phyloP scores from a whole-genome alignment of 176 grass and related monocot genomes.

The Oryza longistaminata region DNA sequence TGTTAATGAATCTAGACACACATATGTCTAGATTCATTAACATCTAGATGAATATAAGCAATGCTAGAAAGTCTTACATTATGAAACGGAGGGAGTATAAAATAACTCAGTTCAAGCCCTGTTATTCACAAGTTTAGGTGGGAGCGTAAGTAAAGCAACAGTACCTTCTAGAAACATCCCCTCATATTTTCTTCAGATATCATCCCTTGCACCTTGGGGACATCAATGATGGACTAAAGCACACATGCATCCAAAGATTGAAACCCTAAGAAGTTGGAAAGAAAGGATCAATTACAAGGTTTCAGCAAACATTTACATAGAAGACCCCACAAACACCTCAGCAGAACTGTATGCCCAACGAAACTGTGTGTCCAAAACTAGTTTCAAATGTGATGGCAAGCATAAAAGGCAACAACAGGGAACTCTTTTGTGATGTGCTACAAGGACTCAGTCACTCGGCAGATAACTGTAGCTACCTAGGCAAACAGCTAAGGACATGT shows the following conservation, averaged over 20 bases:
- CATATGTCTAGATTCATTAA: no score
- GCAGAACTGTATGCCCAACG: conserved; percentile 35
- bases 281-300: conserved; percentile 28
- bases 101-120: neutral
- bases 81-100: neutral
- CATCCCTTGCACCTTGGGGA: neutral
- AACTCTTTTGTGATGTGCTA: conserved; percentile 29
- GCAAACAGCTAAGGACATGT: conserved; percentile 9
- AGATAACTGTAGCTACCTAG: conserved; percentile 37
- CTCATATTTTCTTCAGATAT: conserved; percentile 11
- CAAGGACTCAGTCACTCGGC: neutral
- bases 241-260: conserved; percentile 35
- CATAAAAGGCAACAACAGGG: conserved; percentile 33
- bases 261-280: conserved; percentile 20
- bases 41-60: no score
- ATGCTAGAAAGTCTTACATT: no score
- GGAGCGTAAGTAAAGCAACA: neutral
- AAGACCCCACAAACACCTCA: conserved; percentile 37
- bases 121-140: neutral
- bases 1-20: no score
- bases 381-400: conserved; percentile 32
- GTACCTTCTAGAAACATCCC: conserved; percentile 15
- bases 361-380: conserved; percentile 30
- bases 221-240: conserved; percentile 33
- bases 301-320: conserved; percentile 31